phyloP scores from a whole-genome alignment of 208 protist genomes.

The Acanthamoeba royreba region DNA sequence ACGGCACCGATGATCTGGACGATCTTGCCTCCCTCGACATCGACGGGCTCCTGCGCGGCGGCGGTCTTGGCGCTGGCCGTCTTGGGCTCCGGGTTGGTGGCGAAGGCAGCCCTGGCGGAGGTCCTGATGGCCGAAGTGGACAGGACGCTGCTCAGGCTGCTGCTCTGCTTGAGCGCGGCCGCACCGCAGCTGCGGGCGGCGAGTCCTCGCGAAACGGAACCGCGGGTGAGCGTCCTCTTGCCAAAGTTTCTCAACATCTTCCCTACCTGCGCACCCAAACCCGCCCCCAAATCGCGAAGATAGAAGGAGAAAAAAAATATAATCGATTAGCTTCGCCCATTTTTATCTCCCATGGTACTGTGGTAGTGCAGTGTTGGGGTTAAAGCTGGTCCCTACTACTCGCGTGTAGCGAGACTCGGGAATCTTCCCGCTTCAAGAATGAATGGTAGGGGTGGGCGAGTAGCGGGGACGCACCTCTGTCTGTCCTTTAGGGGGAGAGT shows the following conservation, averaged over 20 bases:
- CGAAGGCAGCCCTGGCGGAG: background rate
- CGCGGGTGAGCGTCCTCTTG: background rate
- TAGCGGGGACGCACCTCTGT: too few species aligned
- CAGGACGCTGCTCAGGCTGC: background rate
- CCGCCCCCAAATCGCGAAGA: background rate
- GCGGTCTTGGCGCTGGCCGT: background rate
- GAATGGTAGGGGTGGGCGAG: too few species aligned
- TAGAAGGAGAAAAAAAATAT: background rate
- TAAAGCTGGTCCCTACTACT: too few species aligned
- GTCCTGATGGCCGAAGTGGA: background rate
- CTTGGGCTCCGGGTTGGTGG: conserved; percentile 22
- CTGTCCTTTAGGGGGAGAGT: too few species aligned
- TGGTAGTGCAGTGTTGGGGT: too few species aligned
- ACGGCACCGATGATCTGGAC: conserved; percentile 97
- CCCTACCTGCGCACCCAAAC: background rate
- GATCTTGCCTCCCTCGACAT: conserved; percentile 39
- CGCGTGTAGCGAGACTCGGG: too few species aligned
- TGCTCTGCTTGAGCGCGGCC: background rate
- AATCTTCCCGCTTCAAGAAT: too few species aligned
- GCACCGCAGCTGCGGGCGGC: background rate
- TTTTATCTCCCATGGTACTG: too few species aligned
- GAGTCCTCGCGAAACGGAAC: background rate
- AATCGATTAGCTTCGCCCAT: too few species aligned
- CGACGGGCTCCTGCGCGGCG: background rate
- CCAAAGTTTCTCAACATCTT: conserved; percentile 34